Evolutionary conservation across 345 rosid genomes (phyloP), one percentile per base, ranked within the genome.

Genomic region (Gossypium raimondii): DNA sequence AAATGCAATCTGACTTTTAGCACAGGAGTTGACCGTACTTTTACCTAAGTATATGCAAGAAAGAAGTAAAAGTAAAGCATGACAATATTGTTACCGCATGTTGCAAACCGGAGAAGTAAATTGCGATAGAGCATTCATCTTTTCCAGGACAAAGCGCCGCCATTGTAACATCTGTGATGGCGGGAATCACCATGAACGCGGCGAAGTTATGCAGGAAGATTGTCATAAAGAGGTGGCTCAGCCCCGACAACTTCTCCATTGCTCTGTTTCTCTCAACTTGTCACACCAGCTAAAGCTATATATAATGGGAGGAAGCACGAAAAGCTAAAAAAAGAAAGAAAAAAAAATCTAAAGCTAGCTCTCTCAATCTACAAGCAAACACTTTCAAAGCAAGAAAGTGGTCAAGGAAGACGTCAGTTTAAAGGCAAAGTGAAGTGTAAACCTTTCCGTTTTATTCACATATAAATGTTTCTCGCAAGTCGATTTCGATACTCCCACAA

Each of bases 81-180:
- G 56, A 3, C 13, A 38, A 50, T 22, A 11, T 24, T 11, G 17
- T 59, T 85, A 86, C 89, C 82, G 86, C 89, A 73, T 86, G 88
- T 52, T 88, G 89, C 52, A 83, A 85, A 3, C 89, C 89, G 18
- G 92, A 50, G 67, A 86, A 85, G 84, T 83, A 88, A 73, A 88
- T 88, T 65, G 92, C 92, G 65, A 80, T 12, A 9, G 92, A 88
- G 78, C 92, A 88, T 73, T 88, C 79, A 48, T 88, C 92, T 78
- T 52, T 38, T 51, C 92, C 88, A 3, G 92, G 92, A 43, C 92
- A 88, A 34, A 86, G 60, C 0, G 92, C 92, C 0, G 87, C 62
- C 92, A 88, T 83, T 9, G 89, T 86, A 13, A 88, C 88, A 47
- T 88, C 89, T 7, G 89, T 88, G 74, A 88, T 88, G 80, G 88